Percentiles rank a stretch among this genome's conserved stretches.
phyloP scores from a whole-genome alignment of 345 rosid genomes.

The Dipteronia sinensis region DNA sequence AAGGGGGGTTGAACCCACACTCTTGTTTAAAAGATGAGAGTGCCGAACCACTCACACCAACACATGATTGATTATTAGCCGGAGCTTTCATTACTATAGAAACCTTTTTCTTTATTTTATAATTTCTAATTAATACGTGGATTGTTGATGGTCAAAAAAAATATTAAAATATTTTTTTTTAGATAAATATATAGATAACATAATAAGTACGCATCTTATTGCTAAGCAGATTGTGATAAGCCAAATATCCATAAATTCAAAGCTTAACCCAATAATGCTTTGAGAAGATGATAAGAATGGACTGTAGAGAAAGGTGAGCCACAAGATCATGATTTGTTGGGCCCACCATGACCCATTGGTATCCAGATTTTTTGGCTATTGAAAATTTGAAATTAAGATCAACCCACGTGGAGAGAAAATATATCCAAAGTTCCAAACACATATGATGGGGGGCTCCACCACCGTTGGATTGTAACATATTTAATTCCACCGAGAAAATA shows the following conservation, averaged over 20 bases:
- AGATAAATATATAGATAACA: neutral
- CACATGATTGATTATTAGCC: too few relatives aligned
- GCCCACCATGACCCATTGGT: neutral
- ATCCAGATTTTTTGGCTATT: neutral
- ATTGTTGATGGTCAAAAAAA: neutral
- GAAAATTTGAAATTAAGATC: neutral
- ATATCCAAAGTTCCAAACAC: neutral
- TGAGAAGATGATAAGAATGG: constrained; percentile 16
- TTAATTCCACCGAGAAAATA: neutral
- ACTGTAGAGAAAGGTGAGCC: neutral
- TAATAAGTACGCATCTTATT: neutral
- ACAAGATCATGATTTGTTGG: neutral
- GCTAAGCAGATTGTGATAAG: too few relatives aligned
- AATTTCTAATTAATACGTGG: neutral
- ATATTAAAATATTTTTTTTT: too few relatives aligned
- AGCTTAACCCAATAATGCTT: neutral
- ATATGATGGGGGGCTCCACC: neutral
- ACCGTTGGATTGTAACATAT: neutral
- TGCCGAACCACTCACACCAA: too few relatives aligned
- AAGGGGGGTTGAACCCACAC: too few relatives aligned
- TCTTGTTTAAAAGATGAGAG: too few relatives aligned
- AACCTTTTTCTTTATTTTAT: neutral
- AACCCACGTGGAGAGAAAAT: neutral
- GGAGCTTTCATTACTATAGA: too few relatives aligned
- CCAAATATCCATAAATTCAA: neutral